Evolutionary conservation across 2,329 filamentous ascomycete genomes (phyloP).

Genomic region (Aspergillus latus): DNA sequence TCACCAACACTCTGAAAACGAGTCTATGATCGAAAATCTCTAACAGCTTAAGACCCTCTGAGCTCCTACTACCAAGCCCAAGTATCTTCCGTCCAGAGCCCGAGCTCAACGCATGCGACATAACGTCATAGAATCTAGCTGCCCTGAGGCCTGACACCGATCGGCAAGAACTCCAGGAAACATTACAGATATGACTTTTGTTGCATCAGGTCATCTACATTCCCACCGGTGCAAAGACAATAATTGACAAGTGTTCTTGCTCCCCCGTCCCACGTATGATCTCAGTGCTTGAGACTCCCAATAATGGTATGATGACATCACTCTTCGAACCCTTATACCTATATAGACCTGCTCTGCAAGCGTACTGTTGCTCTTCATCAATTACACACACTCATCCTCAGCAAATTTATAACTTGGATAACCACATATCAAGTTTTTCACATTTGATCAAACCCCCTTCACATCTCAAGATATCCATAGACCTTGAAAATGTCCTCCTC

Average conservation of each 20-base stretch:
- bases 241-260: not conserved
- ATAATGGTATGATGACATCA: slow-evolving; percentile 12
- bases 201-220: not conserved
- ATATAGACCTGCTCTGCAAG: not conserved
- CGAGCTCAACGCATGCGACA: not conserved
- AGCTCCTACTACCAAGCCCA: not conserved
- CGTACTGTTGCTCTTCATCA: not conserved
- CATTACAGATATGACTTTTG: not conserved
- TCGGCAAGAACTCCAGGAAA: not conserved
- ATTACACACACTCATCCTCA: not conserved
- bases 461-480: slow-evolving; percentile 9
- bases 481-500: slow-evolving; percentile 30
- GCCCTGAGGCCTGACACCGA: not conserved
- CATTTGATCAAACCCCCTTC: not conserved
- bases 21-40: not conserved
- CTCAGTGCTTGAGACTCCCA: slow-evolving; percentile 17
- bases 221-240: not conserved
- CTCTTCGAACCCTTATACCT: not conserved
- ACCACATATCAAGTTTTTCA: not conserved
- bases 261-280: slow-evolving; percentile 19
- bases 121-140: not conserved
- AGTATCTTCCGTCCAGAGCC: not conserved
- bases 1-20: not conserved
- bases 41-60: not conserved
- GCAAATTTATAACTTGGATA: not conserved